Percentiles rank a stretch among this genome's conserved stretches.
Conservation (phyloP, 805 yeast species). For the Candida manassasensis region DNA sequence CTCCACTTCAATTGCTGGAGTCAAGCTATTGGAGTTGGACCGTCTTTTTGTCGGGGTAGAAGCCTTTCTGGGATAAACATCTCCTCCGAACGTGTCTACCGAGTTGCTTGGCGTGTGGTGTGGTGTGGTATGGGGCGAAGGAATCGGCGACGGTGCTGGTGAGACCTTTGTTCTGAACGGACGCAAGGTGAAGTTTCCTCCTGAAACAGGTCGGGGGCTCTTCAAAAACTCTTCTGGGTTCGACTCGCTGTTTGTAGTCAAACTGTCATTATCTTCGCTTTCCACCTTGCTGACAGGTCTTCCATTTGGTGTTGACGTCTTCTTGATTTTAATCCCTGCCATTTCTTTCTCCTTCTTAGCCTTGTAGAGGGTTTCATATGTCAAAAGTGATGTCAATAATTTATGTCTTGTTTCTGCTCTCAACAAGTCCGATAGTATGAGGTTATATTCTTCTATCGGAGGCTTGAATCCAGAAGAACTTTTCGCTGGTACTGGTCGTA, state of each 20-base stretch:
- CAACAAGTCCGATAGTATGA: conserved; percentile 26
- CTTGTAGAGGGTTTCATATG: conserved; percentile 23
- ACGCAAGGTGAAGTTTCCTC: conserved; percentile 33
- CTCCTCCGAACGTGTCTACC: conserved; percentile 5
- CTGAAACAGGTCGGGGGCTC: conserved; percentile 20
- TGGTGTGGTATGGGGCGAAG: conserved; percentile 31
- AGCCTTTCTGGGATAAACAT: conserved; percentile 2
- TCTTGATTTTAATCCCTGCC: conserved; percentile 18
- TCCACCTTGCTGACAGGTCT: conserved; percentile 11
- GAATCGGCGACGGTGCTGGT: conserved; percentile 36
- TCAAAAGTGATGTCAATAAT: conserved; percentile 17
- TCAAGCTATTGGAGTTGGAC: conserved; percentile 16
- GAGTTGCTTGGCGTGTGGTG: conserved; percentile 6
- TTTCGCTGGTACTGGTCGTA: conserved; percentile 37
- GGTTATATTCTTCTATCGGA: conserved; percentile 24
- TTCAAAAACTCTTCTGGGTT: conserved; percentile 3
- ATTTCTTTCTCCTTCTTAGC: conserved; percentile 30
- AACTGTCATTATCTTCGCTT: neutral
- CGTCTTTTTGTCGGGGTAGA: conserved; percentile 9
- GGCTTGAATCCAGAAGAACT: conserved; percentile 37
- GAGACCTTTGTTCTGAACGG: conserved; percentile 40
- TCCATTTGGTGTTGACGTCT: conserved; percentile 13
- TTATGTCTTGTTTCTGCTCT: conserved; percentile 17
- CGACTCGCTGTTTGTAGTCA: conserved; percentile 4
- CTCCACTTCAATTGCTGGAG: conserved; percentile 25